Conservation (phyloP, 1,284 basidiomycete genomes). For the Ustilago loliicola region DNA sequence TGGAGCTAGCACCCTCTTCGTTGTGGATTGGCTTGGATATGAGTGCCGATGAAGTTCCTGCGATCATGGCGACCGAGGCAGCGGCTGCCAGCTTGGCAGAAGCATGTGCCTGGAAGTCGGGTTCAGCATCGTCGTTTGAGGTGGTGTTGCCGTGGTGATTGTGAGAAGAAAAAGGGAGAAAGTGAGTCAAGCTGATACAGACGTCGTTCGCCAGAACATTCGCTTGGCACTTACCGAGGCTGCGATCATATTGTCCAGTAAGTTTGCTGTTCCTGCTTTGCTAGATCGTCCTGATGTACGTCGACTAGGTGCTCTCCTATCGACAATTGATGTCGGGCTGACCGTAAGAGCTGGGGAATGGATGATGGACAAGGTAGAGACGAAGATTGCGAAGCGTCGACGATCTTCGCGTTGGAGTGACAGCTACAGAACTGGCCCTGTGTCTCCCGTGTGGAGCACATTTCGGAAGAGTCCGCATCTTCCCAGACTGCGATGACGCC, state of each 20-base stretch:
- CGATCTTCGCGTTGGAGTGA: background rate
- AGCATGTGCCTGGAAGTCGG: slow-evolving; percentile 17
- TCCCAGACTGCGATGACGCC: background rate
- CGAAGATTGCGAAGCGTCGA: background rate
- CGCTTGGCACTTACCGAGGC: slow-evolving; percentile 32
- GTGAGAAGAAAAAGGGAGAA: background rate
- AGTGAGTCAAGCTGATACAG: background rate
- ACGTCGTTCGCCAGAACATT: background rate
- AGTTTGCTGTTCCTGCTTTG: background rate
- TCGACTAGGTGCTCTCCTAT: background rate
- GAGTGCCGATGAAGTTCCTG: slow-evolving; percentile 29
- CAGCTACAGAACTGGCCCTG: background rate
- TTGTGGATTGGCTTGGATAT: slow-evolving; percentile 37
- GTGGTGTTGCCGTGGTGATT: too few species aligned
- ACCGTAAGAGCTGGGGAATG: background rate
- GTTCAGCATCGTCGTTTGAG: background rate
- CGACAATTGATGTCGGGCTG: background rate
- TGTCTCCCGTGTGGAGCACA: slow-evolving; percentile 9
- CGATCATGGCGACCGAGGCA: slow-evolving; percentile 25
- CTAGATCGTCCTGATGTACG: background rate
- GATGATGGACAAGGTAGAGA: background rate
- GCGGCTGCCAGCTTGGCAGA: slow-evolving; percentile 38
- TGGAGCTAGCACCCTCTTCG: slow-evolving; percentile 32
- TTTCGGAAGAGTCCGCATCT: slow-evolving; percentile 8
- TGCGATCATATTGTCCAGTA: slow-evolving; percentile 25